Conservation (phyloP, 768 basidiomycete species). For the Steccherinum ochraceum region DNA sequence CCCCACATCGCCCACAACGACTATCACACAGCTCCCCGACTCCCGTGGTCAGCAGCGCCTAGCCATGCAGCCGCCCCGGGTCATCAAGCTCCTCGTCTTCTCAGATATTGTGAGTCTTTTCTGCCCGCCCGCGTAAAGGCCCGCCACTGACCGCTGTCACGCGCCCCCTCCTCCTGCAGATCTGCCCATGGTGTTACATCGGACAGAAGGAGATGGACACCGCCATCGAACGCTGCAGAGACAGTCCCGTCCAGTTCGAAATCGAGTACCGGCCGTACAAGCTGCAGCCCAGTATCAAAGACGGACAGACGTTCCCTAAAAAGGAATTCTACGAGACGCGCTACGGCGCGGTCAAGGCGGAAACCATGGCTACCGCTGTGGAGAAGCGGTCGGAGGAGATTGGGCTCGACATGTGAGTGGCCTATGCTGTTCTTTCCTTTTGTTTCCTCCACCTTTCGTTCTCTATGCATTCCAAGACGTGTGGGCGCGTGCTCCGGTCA, state of each 20-base stretch:
- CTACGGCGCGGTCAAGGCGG: conserved; percentile 34
- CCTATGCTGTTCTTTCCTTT: conserved; percentile 1
- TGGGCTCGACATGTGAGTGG: conserved; percentile 42
- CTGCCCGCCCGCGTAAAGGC: neutral
- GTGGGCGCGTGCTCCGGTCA: neutral
- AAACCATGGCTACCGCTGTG: conserved; percentile 25
- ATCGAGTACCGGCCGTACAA: conserved; percentile 43
- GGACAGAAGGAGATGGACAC: conserved; percentile 32
- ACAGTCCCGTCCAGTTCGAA: conserved; percentile 29
- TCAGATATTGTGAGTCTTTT: conserved; percentile 28
- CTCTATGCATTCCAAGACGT: neutral
- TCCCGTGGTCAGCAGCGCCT: too few relatives aligned
- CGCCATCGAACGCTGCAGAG: conserved; percentile 28
- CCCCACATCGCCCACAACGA: neutral
- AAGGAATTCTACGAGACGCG: conserved; percentile 24
- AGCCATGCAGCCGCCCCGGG: conserved; percentile 11
- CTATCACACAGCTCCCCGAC: neutral
- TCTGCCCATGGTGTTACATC: conserved; percentile 38
- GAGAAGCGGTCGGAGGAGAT: conserved; percentile 28
- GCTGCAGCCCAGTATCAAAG: conserved; percentile 32
- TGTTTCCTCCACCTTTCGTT: neutral
- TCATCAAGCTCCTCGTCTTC: conserved; percentile 23
- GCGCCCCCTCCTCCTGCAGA: conserved; percentile 13
- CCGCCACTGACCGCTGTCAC: conserved; percentile 1
- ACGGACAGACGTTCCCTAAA: conserved; percentile 22